Conservation (phyloP, 2,329 filamentous ascomycete species). For the Pseudogymnoascus verrucosus region DNA sequence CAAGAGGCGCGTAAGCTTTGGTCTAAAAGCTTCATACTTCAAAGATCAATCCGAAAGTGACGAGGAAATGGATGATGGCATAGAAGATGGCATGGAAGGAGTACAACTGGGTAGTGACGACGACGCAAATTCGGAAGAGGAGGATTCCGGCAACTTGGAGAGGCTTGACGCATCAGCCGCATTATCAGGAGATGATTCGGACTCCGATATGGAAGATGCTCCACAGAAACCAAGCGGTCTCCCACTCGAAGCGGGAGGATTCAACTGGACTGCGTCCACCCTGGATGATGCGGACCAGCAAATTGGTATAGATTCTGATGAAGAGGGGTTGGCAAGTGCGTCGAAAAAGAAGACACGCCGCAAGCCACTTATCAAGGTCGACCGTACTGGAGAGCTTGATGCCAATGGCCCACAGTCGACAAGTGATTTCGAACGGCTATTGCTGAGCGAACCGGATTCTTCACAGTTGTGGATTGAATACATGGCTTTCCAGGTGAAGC, state of each 20-base stretch:
- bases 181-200: slow-evolving; percentile 25
- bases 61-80: slow-evolving; percentile 39
- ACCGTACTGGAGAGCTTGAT: slow-evolving; percentile 88
- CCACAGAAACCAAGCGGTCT: slow-evolving; percentile 26
- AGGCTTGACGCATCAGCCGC: neutral
- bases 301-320: slow-evolving; percentile 38
- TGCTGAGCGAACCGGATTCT: slow-evolving; percentile 89
- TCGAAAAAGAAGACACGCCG: slow-evolving; percentile 65
- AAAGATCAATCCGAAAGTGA: slow-evolving; percentile 49
- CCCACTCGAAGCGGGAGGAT: slow-evolving; percentile 65
- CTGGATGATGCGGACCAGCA: slow-evolving; percentile 43
- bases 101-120: slow-evolving; percentile 25
- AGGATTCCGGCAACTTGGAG: slow-evolving; percentile 31
- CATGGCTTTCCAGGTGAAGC: slow-evolving; percentile 96
- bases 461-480: slow-evolving; percentile 91
- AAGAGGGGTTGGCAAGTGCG: slow-evolving; percentile 31
- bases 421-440: slow-evolving; percentile 86
- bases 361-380: slow-evolving; percentile 71
- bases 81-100: slow-evolving; percentile 38
- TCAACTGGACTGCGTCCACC: slow-evolving; percentile 76
- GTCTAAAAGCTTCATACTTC: slow-evolving; percentile 89
- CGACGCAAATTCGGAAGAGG: slow-evolving; percentile 29
- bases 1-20: slow-evolving; percentile 76
- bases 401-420: slow-evolving; percentile 79
- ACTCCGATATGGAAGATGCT: slow-evolving; percentile 33